Evolutionary conservation across 169 alveolate species (phyloP).

Genomic region (Plasmodium vivax): DNA sequence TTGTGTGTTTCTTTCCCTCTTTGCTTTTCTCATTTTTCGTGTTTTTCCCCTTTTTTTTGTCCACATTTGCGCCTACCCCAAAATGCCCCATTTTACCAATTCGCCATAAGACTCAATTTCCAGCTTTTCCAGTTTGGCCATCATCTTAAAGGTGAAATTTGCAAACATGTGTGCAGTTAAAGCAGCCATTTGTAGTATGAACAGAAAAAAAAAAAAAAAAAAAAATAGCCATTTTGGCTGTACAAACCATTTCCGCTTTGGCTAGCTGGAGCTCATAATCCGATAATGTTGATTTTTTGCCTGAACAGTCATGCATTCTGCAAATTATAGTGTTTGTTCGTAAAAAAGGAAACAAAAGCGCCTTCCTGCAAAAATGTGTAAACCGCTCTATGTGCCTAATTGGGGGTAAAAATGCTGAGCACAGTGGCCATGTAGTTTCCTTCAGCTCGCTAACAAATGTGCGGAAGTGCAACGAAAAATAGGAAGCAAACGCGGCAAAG

Average conservation of each 20-base stretch:
- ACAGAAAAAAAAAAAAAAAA: background rate
- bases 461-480: background rate
- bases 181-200: background rate
- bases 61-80: constrained; percentile 18
- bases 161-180: background rate
- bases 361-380: background rate
- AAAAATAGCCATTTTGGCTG: background rate
- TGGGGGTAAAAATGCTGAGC: background rate
- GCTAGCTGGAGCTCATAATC: constrained; percentile 49
- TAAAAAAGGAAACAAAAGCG: background rate
- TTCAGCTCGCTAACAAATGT: background rate
- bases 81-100: constrained; percentile 18
- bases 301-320: constrained; percentile 39
- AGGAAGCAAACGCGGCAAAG: background rate
- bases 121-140: constrained; percentile 34
- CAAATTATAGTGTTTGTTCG: background rate
- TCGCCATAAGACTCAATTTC: constrained; percentile 63
- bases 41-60: background rate
- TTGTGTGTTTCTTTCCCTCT: background rate
- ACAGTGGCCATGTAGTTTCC: background rate
- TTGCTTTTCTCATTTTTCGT: background rate
- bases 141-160: constrained; percentile 10
- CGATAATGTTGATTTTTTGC: constrained; percentile 14
- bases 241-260: constrained; percentile 47
- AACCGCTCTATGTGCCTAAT: background rate